Conservation (phyloP, 2,329 filamentous ascomycete species). For the Aspergillus ochraceoroseus region DNA sequence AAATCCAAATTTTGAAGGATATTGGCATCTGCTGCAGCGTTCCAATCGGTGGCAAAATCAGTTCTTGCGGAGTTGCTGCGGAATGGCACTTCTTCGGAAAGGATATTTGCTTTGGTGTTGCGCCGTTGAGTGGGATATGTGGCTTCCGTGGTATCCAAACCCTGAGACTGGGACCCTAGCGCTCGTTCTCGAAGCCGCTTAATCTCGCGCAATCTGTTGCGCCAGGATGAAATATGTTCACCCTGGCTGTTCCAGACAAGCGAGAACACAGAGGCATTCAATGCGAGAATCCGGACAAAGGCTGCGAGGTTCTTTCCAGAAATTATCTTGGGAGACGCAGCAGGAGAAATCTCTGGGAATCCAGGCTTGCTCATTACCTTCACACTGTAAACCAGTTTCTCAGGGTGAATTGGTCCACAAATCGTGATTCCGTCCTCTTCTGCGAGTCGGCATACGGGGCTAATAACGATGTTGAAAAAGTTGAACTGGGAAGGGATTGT, state of each 20-base stretch:
- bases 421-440: conserved; percentile 38
- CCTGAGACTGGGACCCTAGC: conserved; percentile 28
- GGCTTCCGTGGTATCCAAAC: conserved; percentile 29
- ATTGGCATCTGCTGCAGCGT: conserved; percentile 35
- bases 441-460: conserved; percentile 58
- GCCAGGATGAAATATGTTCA: conserved; percentile 85
- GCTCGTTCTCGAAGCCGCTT: conserved; percentile 66
- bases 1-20: conserved; percentile 42
- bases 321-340: conserved; percentile 82
- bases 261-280: conserved; percentile 92
- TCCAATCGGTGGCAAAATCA: conserved; percentile 38
- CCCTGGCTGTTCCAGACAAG: conserved; percentile 74
- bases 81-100: conserved; percentile 34
- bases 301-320: conserved; percentile 74
- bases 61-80: conserved; percentile 31
- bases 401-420: conserved; percentile 26
- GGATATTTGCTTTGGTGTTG: conserved; percentile 39
- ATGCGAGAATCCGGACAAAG: conserved; percentile 80
- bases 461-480: conserved; percentile 93
- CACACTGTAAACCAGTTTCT: conserved; percentile 71
- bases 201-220: conserved; percentile 78
- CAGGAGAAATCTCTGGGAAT: conserved; percentile 87
- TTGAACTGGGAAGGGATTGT: conserved; percentile 95
- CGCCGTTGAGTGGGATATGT: conserved; percentile 32
- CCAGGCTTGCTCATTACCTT: conserved; percentile 82